Percentiles rank a stretch among this genome's conserved stretches.
phyloP scores from a whole-genome alignment of 257 asterid genomes.

The Buddleja alternifolia region DNA sequence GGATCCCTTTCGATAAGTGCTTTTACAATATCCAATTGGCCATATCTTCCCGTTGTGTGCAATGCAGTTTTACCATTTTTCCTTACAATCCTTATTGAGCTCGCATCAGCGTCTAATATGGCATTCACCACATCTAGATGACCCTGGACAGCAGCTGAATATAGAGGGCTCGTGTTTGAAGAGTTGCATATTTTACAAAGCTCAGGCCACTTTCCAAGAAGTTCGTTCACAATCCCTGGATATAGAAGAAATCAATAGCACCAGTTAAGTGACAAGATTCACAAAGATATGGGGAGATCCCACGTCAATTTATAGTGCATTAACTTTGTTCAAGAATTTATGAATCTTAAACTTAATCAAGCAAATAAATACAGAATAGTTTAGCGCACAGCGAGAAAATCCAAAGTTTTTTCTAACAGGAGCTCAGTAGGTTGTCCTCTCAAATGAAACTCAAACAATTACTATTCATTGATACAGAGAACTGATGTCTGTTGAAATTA shows the following conservation, averaged over 20 bases:
- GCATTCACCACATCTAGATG: slow-evolving; percentile 80
- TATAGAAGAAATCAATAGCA: slow-evolving; percentile 21
- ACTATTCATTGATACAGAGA: background rate
- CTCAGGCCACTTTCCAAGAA: slow-evolving; percentile 84
- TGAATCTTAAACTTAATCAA: background rate
- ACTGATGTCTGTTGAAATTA: background rate
- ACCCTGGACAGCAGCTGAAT: slow-evolving; percentile 81
- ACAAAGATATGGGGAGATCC: background rate
- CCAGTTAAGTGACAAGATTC: background rate
- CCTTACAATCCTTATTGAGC: slow-evolving; percentile 70
- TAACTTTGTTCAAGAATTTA: slow-evolving; percentile 5
- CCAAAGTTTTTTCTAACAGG: background rate
- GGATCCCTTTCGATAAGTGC: slow-evolving; percentile 77
- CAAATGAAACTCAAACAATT: background rate
- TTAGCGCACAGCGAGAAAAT: slow-evolving; percentile 12
- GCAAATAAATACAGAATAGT: background rate
- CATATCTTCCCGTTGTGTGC: slow-evolving; percentile 93
- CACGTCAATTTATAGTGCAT: background rate
- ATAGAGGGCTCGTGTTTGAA: slow-evolving; percentile 92
- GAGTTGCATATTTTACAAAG: slow-evolving; percentile 89
- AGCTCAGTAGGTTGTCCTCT: background rate
- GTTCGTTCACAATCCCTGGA: slow-evolving; percentile 70
- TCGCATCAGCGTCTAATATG: slow-evolving; percentile 77
- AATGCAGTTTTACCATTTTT: slow-evolving; percentile 92
- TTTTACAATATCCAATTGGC: slow-evolving; percentile 65